These are phyloP conservation scores for Stachybotrys elegans DNA, from an alignment of 2,329 filamentous ascomycete species.

Conservation along the genomic window DNA sequence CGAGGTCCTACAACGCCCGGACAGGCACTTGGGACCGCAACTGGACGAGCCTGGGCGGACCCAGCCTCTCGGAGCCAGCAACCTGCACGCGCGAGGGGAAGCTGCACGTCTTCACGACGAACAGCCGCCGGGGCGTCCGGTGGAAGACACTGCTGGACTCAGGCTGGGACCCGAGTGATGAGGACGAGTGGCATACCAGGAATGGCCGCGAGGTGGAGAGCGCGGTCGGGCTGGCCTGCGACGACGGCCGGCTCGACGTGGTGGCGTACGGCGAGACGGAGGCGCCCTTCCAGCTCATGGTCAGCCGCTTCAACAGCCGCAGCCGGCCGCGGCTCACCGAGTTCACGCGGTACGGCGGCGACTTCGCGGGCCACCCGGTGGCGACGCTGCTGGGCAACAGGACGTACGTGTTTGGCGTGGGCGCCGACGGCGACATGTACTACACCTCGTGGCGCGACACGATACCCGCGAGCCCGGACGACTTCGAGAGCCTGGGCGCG, in stretches of 20 bases:
- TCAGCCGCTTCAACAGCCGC: not conserved
- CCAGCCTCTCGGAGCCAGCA: not conserved
- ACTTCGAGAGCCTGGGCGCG: constrained; percentile 5
- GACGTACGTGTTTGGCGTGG: constrained; percentile 2
- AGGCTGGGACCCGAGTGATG: not conserved
- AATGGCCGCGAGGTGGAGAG: not conserved
- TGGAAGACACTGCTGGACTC: not conserved
- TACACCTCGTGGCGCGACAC: constrained; percentile 5
- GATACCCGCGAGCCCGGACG: not conserved
- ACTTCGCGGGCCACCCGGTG: constrained; percentile 2
- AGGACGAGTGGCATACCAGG: not conserved
- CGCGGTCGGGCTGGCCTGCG: not conserved
- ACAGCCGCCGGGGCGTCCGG: not conserved
- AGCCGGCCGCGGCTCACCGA: too few relatives aligned
- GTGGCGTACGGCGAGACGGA: constrained; percentile 3
- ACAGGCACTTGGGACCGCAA: not conserved
- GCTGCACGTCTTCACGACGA: not conserved
- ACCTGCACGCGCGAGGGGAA: not conserved
- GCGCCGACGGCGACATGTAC: constrained; percentile 5
- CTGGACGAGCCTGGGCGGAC: not conserved
- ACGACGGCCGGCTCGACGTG: not conserved
- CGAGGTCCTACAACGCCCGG: not conserved
- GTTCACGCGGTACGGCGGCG: not conserved
- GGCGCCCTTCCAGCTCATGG: not conserved
- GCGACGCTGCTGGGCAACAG: not conserved